phyloP scores from a whole-genome alignment of 768 basidiomycete genomes.

The Mycena vitilis region DNA sequence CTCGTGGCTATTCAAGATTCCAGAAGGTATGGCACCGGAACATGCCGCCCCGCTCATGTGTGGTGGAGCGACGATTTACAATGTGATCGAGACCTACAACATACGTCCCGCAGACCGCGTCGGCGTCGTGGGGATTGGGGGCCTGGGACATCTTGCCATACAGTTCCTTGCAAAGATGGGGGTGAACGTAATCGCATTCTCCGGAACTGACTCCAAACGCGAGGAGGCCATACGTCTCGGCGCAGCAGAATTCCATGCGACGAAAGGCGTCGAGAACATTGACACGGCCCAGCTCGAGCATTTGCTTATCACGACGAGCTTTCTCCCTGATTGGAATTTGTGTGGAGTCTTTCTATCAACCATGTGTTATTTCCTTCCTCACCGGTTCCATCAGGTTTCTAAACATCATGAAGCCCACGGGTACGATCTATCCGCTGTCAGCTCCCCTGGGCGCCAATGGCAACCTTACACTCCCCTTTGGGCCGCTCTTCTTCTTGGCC shows the following conservation, averaged over 20 bases:
- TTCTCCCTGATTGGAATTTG: constrained; percentile 13
- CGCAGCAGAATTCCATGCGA: constrained; percentile 51
- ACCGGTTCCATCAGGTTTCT: too few relatives aligned
- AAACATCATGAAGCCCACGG: too few relatives aligned
- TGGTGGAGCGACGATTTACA: constrained; percentile 39
- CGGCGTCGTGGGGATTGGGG: constrained; percentile 49
- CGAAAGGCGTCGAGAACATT: constrained; percentile 40
- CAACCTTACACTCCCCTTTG: too few relatives aligned
- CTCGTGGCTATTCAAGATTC: constrained; percentile 49
- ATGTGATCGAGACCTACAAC: constrained; percentile 32
- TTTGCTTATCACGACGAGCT: constrained; percentile 33
- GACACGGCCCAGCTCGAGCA: constrained; percentile 42
- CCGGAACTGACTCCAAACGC: constrained; percentile 46
- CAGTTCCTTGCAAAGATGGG: constrained; percentile 55
- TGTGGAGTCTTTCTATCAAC: too few relatives aligned
- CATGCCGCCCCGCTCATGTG: constrained; percentile 39
- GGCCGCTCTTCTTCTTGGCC: too few relatives aligned
- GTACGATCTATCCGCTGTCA: too few relatives aligned
- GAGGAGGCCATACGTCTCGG: constrained; percentile 47
- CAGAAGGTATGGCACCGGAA: constrained; percentile 44
- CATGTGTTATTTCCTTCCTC: too few relatives aligned
- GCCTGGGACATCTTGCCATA: constrained; percentile 52
- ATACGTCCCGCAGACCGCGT: constrained; percentile 47
- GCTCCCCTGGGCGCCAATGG: too few relatives aligned
- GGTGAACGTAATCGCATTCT: constrained; percentile 51